Evolutionary conservation across 768 basidiomycete genomes (phyloP).

Genomic region (Lactarius akahatsu): DNA sequence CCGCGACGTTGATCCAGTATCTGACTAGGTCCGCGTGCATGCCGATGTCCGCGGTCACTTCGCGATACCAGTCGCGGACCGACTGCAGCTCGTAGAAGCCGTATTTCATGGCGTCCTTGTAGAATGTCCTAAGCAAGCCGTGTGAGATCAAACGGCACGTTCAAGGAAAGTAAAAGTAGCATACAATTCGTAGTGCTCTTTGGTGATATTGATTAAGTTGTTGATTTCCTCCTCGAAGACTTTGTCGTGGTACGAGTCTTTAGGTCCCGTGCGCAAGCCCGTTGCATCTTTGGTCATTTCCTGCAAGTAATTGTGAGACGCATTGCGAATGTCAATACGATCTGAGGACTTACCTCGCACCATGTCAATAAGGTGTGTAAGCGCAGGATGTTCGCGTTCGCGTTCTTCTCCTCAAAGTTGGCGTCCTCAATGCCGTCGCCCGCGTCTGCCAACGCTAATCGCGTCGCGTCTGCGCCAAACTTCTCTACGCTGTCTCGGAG

Average conservation of each 20-base stretch:
- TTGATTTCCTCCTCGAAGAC: slow-evolving; percentile 93
- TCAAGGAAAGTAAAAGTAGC: slow-evolving; percentile 33
- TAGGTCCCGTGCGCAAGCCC: slow-evolving; percentile 70
- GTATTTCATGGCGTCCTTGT: slow-evolving; percentile 93
- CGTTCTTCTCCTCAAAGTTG: slow-evolving; percentile 98
- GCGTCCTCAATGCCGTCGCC: slow-evolving; percentile 98
- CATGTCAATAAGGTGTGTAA: slow-evolving; percentile 87
- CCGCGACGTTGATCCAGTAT: slow-evolving; percentile 80
- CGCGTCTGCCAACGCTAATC: slow-evolving; percentile 90
- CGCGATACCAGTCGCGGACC: slow-evolving; percentile 93
- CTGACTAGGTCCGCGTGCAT: slow-evolving; percentile 90
- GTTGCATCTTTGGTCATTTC: slow-evolving; percentile 75
- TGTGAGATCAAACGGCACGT: neutral
- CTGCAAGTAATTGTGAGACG: slow-evolving; percentile 39
- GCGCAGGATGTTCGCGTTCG: slow-evolving; percentile 94
- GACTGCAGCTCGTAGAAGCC: slow-evolving; percentile 96
- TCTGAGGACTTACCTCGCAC: slow-evolving; percentile 67
- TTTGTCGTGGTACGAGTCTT: slow-evolving; percentile 74
- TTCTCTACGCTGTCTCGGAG: slow-evolving; percentile 85
- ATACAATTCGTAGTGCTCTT: slow-evolving; percentile 78
- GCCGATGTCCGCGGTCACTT: slow-evolving; percentile 82
- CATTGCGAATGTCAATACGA: neutral
- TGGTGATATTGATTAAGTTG: slow-evolving; percentile 77
- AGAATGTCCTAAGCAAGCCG: slow-evolving; percentile 63
- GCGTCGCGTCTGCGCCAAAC: slow-evolving; percentile 95